A percentile compares a stretch with the other conserved stretches of the same genome.
Conservation (phyloP, 495 filamentous ascomycete genomes). For the Aspergillus mulundensis region DNA sequence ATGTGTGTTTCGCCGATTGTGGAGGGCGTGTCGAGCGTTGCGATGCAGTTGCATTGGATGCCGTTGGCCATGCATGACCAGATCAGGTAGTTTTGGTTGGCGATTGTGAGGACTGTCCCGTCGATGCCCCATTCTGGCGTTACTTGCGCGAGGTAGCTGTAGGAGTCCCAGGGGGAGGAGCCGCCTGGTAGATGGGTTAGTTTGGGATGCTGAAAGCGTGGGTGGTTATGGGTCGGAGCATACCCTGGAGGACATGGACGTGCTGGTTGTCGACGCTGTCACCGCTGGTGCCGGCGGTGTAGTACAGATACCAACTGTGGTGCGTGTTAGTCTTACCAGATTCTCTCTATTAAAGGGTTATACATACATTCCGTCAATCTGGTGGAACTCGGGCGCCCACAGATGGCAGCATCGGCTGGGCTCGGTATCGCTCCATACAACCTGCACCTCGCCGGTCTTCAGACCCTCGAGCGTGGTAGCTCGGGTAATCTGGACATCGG, state of each 20-base stretch:
- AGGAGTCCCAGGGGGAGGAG: slow-evolving; percentile 8
- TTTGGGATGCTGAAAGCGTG: not conserved
- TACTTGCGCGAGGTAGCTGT: slow-evolving; percentile 11
- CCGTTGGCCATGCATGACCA: slow-evolving; percentile 10
- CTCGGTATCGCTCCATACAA: slow-evolving; percentile 33
- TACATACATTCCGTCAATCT: slow-evolving; percentile 37
- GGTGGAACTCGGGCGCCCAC: slow-evolving; percentile 52
- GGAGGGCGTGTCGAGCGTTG: slow-evolving; percentile 7
- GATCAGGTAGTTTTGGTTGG: slow-evolving; percentile 9
- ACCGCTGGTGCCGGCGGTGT: slow-evolving; percentile 13
- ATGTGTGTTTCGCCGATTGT: slow-evolving; percentile 7
- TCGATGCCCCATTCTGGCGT: slow-evolving; percentile 12
- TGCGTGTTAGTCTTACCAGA: not conserved
- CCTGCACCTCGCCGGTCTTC: slow-evolving; percentile 35
- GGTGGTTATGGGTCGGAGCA: not conserved
- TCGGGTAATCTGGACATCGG: slow-evolving; percentile 44
- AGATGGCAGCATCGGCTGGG: slow-evolving; percentile 40
- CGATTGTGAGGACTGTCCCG: slow-evolving; percentile 2
- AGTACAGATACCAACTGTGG: slow-evolving; percentile 16
- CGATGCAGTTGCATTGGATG: slow-evolving; percentile 10
- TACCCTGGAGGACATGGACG: slow-evolving; percentile 14
- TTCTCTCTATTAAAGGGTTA: not conserved
- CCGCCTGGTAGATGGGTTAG: not conserved
- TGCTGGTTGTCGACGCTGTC: slow-evolving; percentile 15
- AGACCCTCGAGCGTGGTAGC: slow-evolving; percentile 46